Evolutionary conservation across 129 eudicot genomes (phyloP), one percentile per base, ranked within the genome.

Genomic region (Pulicaria dysenterica): DNA sequence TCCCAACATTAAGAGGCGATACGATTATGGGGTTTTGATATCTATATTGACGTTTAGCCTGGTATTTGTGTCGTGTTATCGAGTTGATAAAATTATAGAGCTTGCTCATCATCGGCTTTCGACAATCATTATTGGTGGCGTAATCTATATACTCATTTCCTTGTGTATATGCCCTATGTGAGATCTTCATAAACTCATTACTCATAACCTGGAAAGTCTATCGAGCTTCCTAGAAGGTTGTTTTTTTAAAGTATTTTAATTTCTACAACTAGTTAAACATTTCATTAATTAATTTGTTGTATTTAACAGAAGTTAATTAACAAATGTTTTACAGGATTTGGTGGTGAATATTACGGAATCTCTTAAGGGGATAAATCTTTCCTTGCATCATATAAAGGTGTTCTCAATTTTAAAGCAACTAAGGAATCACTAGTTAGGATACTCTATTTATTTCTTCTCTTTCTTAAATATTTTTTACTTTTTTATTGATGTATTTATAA

Each of bases 11-110:
- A 90, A 90, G 84, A 79, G 62, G 48, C 84, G 81, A 55, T 93
- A 87, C 31, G 98, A 93, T 42, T 93, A 93, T n/a, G 98, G 98
- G 15, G 82, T 84, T 16, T 36, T 88, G 56, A 90, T 93, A 64
- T 93, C 90, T 58, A 85, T 93, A 17, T 72, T 93, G 37, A 93
- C 98, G 0, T 90, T 87, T 76, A 82, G 86, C 58, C 47, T 93
- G 49, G 86, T 93, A 17, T 73, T 86, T 0, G 85, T 93, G 3
- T 89, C 96, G 40, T 95, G 98, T 46, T 82, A 69, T 46, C 83
- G 96, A 11, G 95, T 82, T 31, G 85, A 82, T 2, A 63, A 80
- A 68, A 84, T 93, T 16, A 31, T 93, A 6, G 65, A 79, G 54
- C 38, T 87, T 6, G 98, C 95, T 6, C 82, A 82, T 11, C 87